Conservation (phyloP, 768 basidiomycete genomes). For the Lactarius hengduanensis region DNA sequence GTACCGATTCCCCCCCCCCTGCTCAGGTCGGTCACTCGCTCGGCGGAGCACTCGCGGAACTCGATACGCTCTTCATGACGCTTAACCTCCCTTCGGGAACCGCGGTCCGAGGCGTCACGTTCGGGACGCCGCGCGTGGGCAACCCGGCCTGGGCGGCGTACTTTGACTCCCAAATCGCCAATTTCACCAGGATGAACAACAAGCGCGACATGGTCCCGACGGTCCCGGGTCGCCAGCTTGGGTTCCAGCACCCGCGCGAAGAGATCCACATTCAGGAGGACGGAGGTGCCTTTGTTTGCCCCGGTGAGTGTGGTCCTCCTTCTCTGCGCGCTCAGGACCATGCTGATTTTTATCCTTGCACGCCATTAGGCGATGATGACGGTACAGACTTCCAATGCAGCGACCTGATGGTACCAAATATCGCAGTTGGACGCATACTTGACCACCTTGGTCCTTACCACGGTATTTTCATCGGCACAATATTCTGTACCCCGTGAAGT, state of each 20-base stretch:
- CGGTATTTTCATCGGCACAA: constrained; percentile 56
- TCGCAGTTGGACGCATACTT: constrained; percentile 38
- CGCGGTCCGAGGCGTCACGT: constrained; percentile 23
- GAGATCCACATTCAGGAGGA: constrained; percentile 23
- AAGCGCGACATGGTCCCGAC: constrained; percentile 21
- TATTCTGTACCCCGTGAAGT: constrained; percentile 35
- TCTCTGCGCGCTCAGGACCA: background rate
- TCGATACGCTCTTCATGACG: constrained; percentile 24
- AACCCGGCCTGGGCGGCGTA: constrained; percentile 18
- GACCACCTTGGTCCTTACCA: constrained; percentile 61
- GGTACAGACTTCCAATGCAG: constrained; percentile 53
- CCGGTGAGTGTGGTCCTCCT: constrained; percentile 2
- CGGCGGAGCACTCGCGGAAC: constrained; percentile 26
- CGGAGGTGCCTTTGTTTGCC: constrained; percentile 19
- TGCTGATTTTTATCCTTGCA: background rate
- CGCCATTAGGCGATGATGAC: constrained; percentile 45
- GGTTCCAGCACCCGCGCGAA: constrained; percentile 17
- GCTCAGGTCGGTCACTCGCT: constrained; percentile 25
- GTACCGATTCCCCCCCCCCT: no score
- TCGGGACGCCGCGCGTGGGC: constrained; percentile 27
- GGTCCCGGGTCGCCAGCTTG: constrained; percentile 24
- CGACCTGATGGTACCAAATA: constrained; percentile 53
- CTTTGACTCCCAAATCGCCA: constrained; percentile 24
- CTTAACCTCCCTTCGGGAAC: constrained; percentile 23
- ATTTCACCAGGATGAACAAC: constrained; percentile 27